Evolutionary conservation across 345 rosid genomes (phyloP).

Genomic region (Nephelium lappaceum): DNA sequence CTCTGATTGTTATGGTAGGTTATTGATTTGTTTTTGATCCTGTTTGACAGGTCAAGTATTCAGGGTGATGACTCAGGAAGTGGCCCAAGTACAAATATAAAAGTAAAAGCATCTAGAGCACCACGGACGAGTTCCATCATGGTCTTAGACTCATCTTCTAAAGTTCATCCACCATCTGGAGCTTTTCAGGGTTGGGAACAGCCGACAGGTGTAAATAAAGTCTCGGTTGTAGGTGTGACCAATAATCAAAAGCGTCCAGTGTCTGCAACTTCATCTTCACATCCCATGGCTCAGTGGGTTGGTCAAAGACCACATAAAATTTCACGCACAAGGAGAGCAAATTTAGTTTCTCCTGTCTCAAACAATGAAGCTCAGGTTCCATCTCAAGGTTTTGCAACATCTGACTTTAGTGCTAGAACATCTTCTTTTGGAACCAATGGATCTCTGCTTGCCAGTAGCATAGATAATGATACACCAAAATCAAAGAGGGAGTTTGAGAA

Average conservation of each 20-base stretch:
- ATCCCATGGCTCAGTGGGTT: constrained; percentile 86
- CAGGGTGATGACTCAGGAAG: constrained; percentile 58
- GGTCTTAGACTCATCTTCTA: constrained; percentile 73
- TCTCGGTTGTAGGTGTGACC: constrained; percentile 37
- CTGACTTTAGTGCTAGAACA: constrained; percentile 64
- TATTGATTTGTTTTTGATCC: constrained; percentile 26
- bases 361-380: constrained; percentile 59
- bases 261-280: constrained; percentile 65
- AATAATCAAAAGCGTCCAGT: constrained; percentile 45
- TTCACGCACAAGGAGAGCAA: constrained; percentile 84
- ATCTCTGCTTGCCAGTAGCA: constrained; percentile 41
- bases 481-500: constrained; percentile 62
- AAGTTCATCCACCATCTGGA: constrained; percentile 52
- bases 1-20: neutral
- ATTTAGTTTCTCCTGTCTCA: constrained; percentile 66
- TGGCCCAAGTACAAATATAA: constrained; percentile 54
- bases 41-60: constrained; percentile 56
- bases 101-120: constrained; percentile 70
- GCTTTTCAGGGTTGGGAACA: constrained; percentile 64
- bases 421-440: constrained; percentile 53
- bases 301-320: constrained; percentile 92
- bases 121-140: constrained; percentile 64
- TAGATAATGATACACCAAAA: constrained; percentile 50
- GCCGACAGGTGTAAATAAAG: constrained; percentile 46
- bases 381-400: constrained; percentile 55